phyloP scores from a whole-genome alignment of 441 rosid genomes.

The Capsella rubella region DNA sequence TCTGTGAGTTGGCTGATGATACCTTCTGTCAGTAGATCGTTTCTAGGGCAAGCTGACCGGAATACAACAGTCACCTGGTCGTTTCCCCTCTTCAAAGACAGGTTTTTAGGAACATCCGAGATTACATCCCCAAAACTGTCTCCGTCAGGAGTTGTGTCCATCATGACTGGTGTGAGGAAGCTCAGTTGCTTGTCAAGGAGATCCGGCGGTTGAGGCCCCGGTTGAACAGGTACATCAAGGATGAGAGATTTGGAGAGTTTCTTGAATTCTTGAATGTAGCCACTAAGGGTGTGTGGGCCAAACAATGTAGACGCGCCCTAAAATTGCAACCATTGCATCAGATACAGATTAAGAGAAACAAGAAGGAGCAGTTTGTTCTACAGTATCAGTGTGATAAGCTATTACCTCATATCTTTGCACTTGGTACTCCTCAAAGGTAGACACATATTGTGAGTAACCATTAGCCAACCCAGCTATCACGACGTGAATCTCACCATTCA shows the following conservation, averaged over 20 bases:
- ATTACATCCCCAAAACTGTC: constrained; percentile 73
- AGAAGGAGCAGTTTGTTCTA: not conserved
- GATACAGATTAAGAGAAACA: constrained; percentile 16
- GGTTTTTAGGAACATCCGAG: constrained; percentile 73
- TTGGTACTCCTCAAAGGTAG: constrained; percentile 91
- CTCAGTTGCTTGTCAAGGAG: constrained; percentile 77
- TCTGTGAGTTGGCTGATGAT: constrained; percentile 33
- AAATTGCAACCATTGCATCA: constrained; percentile 34
- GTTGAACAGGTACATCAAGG: constrained; percentile 55
- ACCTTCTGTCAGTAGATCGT: constrained; percentile 91
- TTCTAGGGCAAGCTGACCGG: constrained; percentile 93
- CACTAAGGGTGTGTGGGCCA: constrained; percentile 91
- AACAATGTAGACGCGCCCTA: constrained; percentile 94
- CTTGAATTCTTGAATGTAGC: constrained; percentile 89
- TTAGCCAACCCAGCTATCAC: constrained; percentile 92
- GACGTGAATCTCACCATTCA: constrained; percentile 60
- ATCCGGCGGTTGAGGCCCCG: constrained; percentile 82
- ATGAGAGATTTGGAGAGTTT: constrained; percentile 72
- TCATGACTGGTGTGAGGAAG: constrained; percentile 78
- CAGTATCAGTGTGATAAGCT: constrained; percentile 31
- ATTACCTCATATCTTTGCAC: constrained; percentile 93
- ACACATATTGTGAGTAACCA: constrained; percentile 91
- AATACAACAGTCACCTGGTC: constrained; percentile 70
- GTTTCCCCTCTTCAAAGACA: constrained; percentile 74
- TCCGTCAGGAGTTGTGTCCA: constrained; percentile 79